Conservation (phyloP, 2,329 filamentous ascomycete genomes). For the Aspergillus ochraceoroseus region DNA sequence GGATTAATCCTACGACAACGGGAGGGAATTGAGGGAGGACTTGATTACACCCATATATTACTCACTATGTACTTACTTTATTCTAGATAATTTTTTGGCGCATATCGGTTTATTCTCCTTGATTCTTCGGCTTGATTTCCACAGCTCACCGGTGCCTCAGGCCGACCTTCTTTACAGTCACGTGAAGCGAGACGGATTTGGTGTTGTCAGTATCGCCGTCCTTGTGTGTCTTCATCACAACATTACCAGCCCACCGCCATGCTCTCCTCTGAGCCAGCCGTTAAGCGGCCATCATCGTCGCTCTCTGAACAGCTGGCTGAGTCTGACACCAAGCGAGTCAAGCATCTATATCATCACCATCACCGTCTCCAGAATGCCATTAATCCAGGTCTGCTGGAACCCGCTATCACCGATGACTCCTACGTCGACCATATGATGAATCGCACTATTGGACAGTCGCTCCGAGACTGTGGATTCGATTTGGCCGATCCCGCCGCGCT, state of each 20-base stretch:
- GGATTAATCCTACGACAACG: neutral
- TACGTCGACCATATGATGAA: constrained; percentile 53
- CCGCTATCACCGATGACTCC: constrained; percentile 48
- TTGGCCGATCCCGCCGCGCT: constrained; percentile 52
- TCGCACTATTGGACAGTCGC: constrained; percentile 51
- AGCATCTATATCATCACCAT: constrained; percentile 41
- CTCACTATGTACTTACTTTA: neutral
- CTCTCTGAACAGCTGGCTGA: constrained; percentile 17
- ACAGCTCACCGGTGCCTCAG: constrained; percentile 12
- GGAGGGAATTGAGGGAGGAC: neutral
- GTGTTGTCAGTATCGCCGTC: constrained; percentile 18
- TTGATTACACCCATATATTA: neutral
- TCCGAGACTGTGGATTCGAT: constrained; percentile 53
- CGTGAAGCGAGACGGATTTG: constrained; percentile 22
- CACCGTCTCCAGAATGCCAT: constrained; percentile 40
- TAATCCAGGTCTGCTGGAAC: constrained; percentile 32
- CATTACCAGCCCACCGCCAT: constrained; percentile 22
- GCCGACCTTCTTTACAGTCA: too few species aligned
- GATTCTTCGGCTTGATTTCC: too few species aligned
- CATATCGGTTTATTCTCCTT: neutral
- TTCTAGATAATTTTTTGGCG: neutral
- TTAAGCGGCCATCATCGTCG: constrained; percentile 35
- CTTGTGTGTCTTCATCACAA: constrained; percentile 8
- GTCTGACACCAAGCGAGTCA: constrained; percentile 31
- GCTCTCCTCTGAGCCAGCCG: constrained; percentile 26